Percentiles rank a stretch among this genome's conserved stretches.
Evolutionary conservation across 1,284 basidiomycete species (phyloP).

Genomic region (Acaromyces ingoldii): DNA sequence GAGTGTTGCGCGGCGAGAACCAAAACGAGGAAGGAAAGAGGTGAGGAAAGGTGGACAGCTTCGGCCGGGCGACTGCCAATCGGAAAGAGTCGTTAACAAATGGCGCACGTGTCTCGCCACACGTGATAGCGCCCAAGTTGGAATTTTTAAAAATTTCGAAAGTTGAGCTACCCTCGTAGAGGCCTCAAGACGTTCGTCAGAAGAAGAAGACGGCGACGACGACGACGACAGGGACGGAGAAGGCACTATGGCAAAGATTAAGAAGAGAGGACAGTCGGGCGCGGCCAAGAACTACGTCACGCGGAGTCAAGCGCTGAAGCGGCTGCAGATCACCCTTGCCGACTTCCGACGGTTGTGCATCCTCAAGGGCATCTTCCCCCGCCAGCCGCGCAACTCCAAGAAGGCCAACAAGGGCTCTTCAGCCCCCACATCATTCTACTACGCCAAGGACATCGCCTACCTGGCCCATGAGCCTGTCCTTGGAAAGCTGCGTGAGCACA

Average conservation of each 20-base stretch:
- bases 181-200: not conserved
- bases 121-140: too few relatives aligned
- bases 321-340: slow-evolving; percentile 87
- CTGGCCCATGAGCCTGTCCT: slow-evolving; percentile 94
- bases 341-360: slow-evolving; percentile 98
- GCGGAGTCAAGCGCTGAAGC: slow-evolving; percentile 63
- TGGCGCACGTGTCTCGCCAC: too few relatives aligned
- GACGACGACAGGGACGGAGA: not conserved
- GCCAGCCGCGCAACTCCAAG: slow-evolving; percentile 86
- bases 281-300: slow-evolving; percentile 71
- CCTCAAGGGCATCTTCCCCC: slow-evolving; percentile 96
- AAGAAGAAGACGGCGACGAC: not conserved
- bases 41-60: too few relatives aligned
- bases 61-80: too few relatives aligned
- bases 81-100: too few relatives aligned
- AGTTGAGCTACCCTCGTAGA: not conserved
- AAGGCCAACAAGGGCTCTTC: slow-evolving; percentile 96
- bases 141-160: too few relatives aligned
- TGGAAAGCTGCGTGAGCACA: slow-evolving; percentile 93
- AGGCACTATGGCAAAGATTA: slow-evolving; percentile 73
- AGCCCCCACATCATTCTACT: slow-evolving; percentile 96
- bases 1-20: too few relatives aligned
- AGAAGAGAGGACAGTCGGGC: slow-evolving; percentile 68
- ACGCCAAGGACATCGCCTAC: slow-evolving; percentile 96
- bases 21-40: too few relatives aligned